These are phyloP conservation scores for Podaxis sp. DNA, from an alignment of 768 basidiomycete species.

Conservation along the genomic window DNA sequence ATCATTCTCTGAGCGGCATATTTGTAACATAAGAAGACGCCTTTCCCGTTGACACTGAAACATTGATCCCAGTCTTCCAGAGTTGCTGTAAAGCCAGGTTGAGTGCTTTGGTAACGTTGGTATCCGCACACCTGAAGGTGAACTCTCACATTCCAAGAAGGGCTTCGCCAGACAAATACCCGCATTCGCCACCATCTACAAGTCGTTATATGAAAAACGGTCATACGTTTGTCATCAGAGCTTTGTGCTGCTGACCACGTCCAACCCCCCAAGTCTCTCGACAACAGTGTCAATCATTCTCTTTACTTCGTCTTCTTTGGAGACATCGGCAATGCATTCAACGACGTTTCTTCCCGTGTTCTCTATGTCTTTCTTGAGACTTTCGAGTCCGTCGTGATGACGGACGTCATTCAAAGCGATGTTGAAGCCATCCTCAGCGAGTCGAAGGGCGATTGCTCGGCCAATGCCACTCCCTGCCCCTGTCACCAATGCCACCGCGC, in stretches of 20 bases:
- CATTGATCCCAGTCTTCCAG: slow-evolving; percentile 40
- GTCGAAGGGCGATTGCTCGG: slow-evolving; percentile 43
- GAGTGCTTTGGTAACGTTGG: not conserved
- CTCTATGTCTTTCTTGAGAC: slow-evolving; percentile 28
- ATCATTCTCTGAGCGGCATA: slow-evolving; percentile 63
- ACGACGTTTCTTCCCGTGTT: slow-evolving; percentile 24
- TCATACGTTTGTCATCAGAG: not conserved
- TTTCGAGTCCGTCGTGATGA: slow-evolving; percentile 27
- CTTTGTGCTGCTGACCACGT: slow-evolving; percentile 38
- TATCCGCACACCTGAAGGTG: not conserved
- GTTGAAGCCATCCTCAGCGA: slow-evolving; percentile 47
- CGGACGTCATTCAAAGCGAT: slow-evolving; percentile 47
- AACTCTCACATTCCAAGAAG: slow-evolving; percentile 23
- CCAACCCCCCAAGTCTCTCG: slow-evolving; percentile 40
- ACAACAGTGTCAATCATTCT: slow-evolving; percentile 33
- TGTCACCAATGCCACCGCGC: slow-evolving; percentile 31
- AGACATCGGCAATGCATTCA: slow-evolving; percentile 37
- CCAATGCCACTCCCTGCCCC: slow-evolving; percentile 48
- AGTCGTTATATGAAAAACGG: not conserved
- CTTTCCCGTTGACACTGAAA: slow-evolving; percentile 54
- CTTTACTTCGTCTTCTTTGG: slow-evolving; percentile 40
- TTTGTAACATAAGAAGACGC: slow-evolving; percentile 63
- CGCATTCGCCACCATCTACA: slow-evolving; percentile 48
- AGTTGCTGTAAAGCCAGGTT: slow-evolving; percentile 25
- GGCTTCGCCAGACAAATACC: slow-evolving; percentile 27